A percentile compares a stretch with the other conserved stretches of the same genome.
Conservation (phyloP, 2,329 filamentous ascomycete genomes). For the Fusarium sp. region DNA sequence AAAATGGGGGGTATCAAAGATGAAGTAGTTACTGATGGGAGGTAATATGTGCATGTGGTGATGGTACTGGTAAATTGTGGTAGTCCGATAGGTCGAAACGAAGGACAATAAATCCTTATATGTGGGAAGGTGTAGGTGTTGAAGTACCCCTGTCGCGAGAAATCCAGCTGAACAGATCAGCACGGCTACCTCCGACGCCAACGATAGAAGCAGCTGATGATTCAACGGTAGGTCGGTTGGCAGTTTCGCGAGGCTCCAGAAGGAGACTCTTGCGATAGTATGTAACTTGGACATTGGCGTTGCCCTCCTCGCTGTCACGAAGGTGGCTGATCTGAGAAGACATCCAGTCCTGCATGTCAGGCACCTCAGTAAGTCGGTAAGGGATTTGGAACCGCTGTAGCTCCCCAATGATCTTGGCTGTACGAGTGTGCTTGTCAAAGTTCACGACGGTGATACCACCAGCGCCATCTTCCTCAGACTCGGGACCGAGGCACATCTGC, state of each 20-base stretch:
- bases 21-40: slow-evolving; percentile 49
- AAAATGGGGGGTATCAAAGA: slow-evolving; percentile 54
- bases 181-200: slow-evolving; percentile 49
- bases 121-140: slow-evolving; percentile 46
- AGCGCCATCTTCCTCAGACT: slow-evolving; percentile 71
- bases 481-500: slow-evolving; percentile 66
- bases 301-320: slow-evolving; percentile 67
- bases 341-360: slow-evolving; percentile 94
- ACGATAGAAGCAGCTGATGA: slow-evolving; percentile 49
- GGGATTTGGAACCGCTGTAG: slow-evolving; percentile 96
- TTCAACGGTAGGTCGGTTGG: slow-evolving; percentile 50
- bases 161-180: slow-evolving; percentile 64
- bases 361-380: slow-evolving; percentile 83
- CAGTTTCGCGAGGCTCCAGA: slow-evolving; percentile 78
- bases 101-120: slow-evolving; percentile 29
- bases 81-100: neutral
- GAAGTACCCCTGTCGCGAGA: slow-evolving; percentile 59
- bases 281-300: slow-evolving; percentile 68
- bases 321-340: slow-evolving; percentile 83
- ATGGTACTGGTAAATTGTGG: slow-evolving; percentile 31
- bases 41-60: slow-evolving; percentile 47
- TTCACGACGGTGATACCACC: slow-evolving; percentile 86
- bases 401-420: slow-evolving; percentile 94
- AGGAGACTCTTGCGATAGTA: slow-evolving; percentile 86
- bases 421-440: slow-evolving; percentile 96